Evolutionary conservation across 306 rosid species (phyloP).

Genomic region (Fragaria nilgerrensis): DNA sequence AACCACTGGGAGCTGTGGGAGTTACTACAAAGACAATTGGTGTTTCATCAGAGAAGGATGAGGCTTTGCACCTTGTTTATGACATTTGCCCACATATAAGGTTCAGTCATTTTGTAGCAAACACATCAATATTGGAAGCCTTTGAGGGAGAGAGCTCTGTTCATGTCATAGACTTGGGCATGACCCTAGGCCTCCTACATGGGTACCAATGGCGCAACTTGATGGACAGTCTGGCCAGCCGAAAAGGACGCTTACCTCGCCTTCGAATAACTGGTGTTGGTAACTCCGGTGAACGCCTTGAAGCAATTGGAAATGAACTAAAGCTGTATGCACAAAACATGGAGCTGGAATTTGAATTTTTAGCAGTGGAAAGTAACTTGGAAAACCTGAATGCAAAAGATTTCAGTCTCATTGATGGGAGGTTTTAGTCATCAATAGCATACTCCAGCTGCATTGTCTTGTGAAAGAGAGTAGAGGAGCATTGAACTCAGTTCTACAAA

Average conservation of each 20-base stretch:
- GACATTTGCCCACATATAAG: constrained; percentile 20
- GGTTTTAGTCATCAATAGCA: constrained; percentile 14
- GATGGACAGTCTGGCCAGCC: constrained; percentile 11
- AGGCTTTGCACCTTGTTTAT: constrained; percentile 20
- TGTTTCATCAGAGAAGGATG: constrained; percentile 10
- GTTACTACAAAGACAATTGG: not conserved
- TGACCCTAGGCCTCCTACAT: constrained; percentile 21
- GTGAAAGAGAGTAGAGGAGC: constrained; percentile 25
- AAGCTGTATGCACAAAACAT: not conserved
- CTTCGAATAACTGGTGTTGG: constrained; percentile 17
- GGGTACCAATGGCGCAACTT: constrained; percentile 18
- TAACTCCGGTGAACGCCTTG: not conserved
- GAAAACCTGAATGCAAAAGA: constrained; percentile 13
- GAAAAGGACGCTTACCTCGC: not conserved
- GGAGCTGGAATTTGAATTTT: not conserved
- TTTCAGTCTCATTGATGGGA: constrained; percentile 15
- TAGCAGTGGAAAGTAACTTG: constrained; percentile 5
- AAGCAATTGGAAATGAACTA: constrained; percentile 9
- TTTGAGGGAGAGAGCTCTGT: constrained; percentile 22
- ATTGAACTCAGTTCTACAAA: constrained; percentile 15
- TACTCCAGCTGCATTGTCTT: constrained; percentile 18
- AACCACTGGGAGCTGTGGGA: constrained; percentile 13
- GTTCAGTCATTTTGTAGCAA: constrained; percentile 16
- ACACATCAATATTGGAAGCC: constrained; percentile 23
- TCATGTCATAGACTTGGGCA: constrained; percentile 21